Evolutionary conservation across 2,329 filamentous ascomycete genomes (phyloP), one percentile per base, ranked within the genome.

Genomic region (Diplodia intermedia): DNA sequence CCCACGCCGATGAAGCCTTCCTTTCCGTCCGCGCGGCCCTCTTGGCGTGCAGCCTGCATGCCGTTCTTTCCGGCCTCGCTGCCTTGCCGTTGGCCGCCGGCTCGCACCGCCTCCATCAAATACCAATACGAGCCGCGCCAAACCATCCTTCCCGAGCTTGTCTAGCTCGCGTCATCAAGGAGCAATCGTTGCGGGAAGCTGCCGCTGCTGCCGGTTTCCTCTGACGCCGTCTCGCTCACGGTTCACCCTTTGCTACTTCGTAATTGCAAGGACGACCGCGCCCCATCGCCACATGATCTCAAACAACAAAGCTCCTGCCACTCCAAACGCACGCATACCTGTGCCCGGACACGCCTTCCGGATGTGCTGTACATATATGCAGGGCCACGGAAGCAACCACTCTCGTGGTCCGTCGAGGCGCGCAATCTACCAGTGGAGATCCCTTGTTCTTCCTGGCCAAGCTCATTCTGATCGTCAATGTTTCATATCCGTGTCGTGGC

Each of bases 141-240:
- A 63, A 63, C 40, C 60, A 62, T 63, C 60, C 40, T 63, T 63
- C 60, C 47, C 36, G 31, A 63, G 60, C 60, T 52, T 63, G 43
- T 52, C 29, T 31, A n/a, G 57, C 57, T 26, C 57, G 26, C 20
- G 60, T n/a, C 60, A n/a, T 50, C 2, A 14, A 47, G 6, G n/a
- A 49, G 38, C 38, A 29, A 11, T 29, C n/a, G 31, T 20, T 33
- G 60, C 60, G 43, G 29, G 15, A 52, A 23, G 29, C 60, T 36
- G 31, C 43, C 40, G 40, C 26, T 18, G 11, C 23, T 61, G 26
- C 40, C 57, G 23, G 40, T 18, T 49, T 49, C 20, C 43, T 36
- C 43, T 31, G 8, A 52, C 31, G 47, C 60, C 47, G 43, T 63
- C 43, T 50, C 29, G 20, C 60, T n/a, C 60, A 63, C 60, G 60